phyloP scores from a whole-genome alignment of 768 basidiomycete species.

The Coprinopsis sp. region DNA sequence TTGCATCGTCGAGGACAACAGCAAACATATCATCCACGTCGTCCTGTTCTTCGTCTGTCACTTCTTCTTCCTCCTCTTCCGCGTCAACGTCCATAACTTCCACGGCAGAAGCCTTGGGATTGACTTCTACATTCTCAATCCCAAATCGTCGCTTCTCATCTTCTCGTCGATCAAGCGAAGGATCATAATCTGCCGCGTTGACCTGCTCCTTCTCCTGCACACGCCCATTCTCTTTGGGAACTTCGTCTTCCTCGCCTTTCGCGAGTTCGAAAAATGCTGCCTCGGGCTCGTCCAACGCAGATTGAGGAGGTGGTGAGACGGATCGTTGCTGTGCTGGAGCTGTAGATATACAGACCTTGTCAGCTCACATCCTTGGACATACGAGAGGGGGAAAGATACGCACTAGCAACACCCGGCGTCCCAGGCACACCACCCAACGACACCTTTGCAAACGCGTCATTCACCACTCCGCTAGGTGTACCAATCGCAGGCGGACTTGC shows the following conservation, averaged over 20 bases:
- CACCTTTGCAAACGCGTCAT: conserved; percentile 1
- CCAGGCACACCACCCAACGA: background rate
- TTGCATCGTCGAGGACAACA: conserved; percentile 41
- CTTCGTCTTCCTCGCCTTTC: conserved; percentile 56
- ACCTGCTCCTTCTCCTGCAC: conserved; percentile 55
- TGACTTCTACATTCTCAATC: conserved; percentile 20
- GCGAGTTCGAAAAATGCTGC: conserved; percentile 34
- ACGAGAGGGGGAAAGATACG: background rate
- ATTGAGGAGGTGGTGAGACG: background rate
- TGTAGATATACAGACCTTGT: background rate
- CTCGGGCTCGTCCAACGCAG: background rate
- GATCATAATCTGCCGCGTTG: conserved; percentile 90
- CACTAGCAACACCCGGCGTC: background rate
- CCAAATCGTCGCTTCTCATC: conserved; percentile 72
- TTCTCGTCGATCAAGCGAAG: conserved; percentile 70
- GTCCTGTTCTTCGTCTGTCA: conserved; percentile 49
- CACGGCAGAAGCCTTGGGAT: conserved; percentile 31
- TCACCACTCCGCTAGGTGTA: conserved; percentile 1
- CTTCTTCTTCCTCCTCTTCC: conserved; percentile 51
- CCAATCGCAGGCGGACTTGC: background rate
- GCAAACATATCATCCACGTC: conserved; percentile 98
- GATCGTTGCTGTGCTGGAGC: background rate
- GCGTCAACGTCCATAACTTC: conserved; percentile 38
- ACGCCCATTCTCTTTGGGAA: conserved; percentile 37
- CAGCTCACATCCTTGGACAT: no score